phyloP scores from a whole-genome alignment of 2,329 filamentous ascomycete genomes.

The Chalara sp. region DNA sequence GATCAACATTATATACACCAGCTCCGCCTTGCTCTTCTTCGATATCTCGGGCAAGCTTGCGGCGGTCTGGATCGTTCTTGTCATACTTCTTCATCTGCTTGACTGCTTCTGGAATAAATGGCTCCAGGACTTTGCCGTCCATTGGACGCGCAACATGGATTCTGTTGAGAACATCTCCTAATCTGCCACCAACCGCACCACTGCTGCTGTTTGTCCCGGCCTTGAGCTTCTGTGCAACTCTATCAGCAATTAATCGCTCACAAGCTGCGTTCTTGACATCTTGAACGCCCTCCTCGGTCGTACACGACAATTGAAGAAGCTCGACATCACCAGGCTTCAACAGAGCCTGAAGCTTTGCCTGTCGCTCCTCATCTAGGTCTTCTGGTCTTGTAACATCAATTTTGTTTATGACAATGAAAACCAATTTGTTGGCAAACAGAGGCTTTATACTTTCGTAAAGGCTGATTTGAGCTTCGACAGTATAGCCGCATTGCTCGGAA shows the following conservation, averaged over 20 bases:
- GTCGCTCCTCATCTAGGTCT: constrained; percentile 73
- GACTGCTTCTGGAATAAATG: constrained; percentile 81
- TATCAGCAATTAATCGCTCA: constrained; percentile 84
- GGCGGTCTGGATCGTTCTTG: constrained; percentile 79
- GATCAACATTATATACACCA: constrained; percentile 91
- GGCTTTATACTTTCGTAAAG: constrained; percentile 97
- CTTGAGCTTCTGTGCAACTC: constrained; percentile 94
- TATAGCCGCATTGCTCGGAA: constrained; percentile 94
- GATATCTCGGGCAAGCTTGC: constrained; percentile 73
- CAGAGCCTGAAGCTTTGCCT: constrained; percentile 71
- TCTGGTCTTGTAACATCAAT: constrained; percentile 87
- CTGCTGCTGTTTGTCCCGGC: constrained; percentile 72
- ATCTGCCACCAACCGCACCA: constrained; percentile 70
- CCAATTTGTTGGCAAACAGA: constrained; percentile 93
- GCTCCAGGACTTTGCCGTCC: constrained; percentile 69
- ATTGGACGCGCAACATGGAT: constrained; percentile 97
- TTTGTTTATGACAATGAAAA: constrained; percentile 97
- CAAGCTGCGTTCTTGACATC: constrained; percentile 92
- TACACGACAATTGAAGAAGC: constrained; percentile 88
- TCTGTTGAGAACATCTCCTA: constrained; percentile 84
- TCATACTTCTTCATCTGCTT: constrained; percentile 83
- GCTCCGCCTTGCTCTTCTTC: constrained; percentile 91
- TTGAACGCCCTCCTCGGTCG: constrained; percentile 89
- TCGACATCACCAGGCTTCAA: constrained; percentile 86
- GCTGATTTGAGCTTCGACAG: constrained; percentile 84